Conservation (phyloP, 192 early-diverging fungal genomes). For the Allomyces arbusculus region DNA sequence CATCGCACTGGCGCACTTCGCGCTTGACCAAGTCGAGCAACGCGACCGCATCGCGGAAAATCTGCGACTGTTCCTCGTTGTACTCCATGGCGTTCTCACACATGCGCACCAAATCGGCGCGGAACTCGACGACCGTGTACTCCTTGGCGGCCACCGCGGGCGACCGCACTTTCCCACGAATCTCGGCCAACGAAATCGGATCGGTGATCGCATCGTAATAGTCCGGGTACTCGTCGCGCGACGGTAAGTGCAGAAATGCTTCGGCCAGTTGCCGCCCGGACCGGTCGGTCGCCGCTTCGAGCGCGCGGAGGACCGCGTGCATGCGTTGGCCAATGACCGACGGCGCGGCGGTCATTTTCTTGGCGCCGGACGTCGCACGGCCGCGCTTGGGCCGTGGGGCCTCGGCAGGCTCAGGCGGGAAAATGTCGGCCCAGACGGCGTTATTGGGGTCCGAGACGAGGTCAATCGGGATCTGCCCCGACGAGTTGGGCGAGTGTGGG, state of each 20-base stretch:
- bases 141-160: conserved; percentile 20
- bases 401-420: no score
- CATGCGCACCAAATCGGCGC: conserved; percentile 59
- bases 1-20: no score
- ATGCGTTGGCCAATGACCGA: no score
- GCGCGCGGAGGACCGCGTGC: no score
- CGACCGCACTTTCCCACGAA: conserved; percentile 21
- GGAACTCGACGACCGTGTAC: conserved; percentile 42
- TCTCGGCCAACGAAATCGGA: conserved; percentile 51
- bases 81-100: conserved; percentile 84
- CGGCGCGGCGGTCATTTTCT: no score
- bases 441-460: not conserved
- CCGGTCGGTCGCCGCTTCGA: conserved; percentile 1
- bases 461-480: conserved; percentile 1
- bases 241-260: conserved; percentile 57
- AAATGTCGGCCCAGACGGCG: no score
- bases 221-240: conserved; percentile 62
- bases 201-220: conserved; percentile 68
- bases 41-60: conserved; percentile 54
- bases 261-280: conserved; percentile 44
- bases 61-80: conserved; percentile 64
- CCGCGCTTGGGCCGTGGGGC: no score
- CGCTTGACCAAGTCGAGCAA: conserved; percentile 4
- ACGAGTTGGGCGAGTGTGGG: not conserved
- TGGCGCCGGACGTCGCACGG: no score